Base-by-base conservation (phyloP, 768 basidiomycete genomes). In the Pulveroboletus sp. region DNA sequence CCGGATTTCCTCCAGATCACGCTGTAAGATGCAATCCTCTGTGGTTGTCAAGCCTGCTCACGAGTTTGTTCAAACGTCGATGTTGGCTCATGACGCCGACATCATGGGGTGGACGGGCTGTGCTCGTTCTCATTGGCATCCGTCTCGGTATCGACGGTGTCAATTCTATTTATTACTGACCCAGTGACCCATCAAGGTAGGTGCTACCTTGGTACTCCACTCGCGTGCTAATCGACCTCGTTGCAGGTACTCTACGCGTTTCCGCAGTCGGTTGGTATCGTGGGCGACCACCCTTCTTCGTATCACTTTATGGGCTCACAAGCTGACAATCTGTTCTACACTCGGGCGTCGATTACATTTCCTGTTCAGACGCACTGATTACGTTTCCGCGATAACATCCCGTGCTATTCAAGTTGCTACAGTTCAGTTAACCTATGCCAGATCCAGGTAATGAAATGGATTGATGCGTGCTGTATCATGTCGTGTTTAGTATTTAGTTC, bases 301-400 rank as follows among this genome's bases (percentile, higher is more conserved):
- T 98, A 97, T 67, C 98, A 98, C 68, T 99, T 99, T 62, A 90
- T 99, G 40, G 95, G 92, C 14, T 78, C 85, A 0, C 95, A 99
- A 64, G 87, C 84, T 4, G 88, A 94, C 53, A 87, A 83, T 41
- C 76, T 98, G 7, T 85, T 92, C 62, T 88, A 91, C 61, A n/a
- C n/a, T n/a, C n/a, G n/a, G n/a, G n/a, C n/a, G n/a, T n/a, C n/a
- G n/a, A n/a, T n/a, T n/a, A n/a, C n/a, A n/a, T n/a, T n/a, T n/a
- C n/a, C n/a, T n/a, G n/a, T n/a, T n/a, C n/a, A n/a, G n/a, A n/a
- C n/a, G n/a, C n/a, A n/a, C n/a, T n/a, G n/a, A n/a, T n/a, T n/a
- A n/a, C n/a, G n/a, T n/a, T n/a, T n/a, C n/a, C n/a, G n/a, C n/a
- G n/a, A n/a, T n/a, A n/a, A n/a, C n/a, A n/a, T n/a, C n/a, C n/a